phyloP scores from a whole-genome alignment of 345 rosid species.

The Psidium friedrichsthalianum region DNA sequence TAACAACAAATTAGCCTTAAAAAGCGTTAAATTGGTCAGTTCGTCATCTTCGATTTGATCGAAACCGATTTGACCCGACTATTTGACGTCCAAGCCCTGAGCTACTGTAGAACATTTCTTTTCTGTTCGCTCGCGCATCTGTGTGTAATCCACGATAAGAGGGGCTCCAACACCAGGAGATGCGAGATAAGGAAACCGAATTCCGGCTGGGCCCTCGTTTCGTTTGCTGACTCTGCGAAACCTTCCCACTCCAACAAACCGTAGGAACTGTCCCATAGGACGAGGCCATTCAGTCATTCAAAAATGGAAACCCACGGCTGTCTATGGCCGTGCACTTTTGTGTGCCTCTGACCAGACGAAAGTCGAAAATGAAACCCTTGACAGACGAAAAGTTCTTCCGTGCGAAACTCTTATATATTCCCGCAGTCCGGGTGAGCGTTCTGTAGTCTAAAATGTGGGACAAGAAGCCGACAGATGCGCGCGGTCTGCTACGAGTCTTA shows the following conservation, averaged over 20 bases:
- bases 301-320: background rate
- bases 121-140: background rate
- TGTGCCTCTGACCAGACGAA: background rate
- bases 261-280: background rate
- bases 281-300: background rate
- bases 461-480: slow-evolving; percentile 28
- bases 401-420: background rate
- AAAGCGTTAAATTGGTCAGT: no score
- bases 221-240: background rate
- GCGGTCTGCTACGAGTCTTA: slow-evolving; percentile 25
- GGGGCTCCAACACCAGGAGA: no score
- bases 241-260: background rate
- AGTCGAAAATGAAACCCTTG: background rate
- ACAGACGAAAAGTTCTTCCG: background rate
- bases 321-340: background rate
- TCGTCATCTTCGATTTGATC: no score
- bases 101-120: background rate
- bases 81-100: no score
- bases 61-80: no score
- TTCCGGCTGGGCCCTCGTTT: background rate
- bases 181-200: background rate
- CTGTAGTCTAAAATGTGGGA: background rate
- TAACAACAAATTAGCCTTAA: no score
- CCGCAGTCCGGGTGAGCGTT: background rate
- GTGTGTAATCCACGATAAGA: background rate